Base-by-base conservation (phyloP, 1,139 yeast genomes). In the Scheffersomyces parashehatae region DNA sequence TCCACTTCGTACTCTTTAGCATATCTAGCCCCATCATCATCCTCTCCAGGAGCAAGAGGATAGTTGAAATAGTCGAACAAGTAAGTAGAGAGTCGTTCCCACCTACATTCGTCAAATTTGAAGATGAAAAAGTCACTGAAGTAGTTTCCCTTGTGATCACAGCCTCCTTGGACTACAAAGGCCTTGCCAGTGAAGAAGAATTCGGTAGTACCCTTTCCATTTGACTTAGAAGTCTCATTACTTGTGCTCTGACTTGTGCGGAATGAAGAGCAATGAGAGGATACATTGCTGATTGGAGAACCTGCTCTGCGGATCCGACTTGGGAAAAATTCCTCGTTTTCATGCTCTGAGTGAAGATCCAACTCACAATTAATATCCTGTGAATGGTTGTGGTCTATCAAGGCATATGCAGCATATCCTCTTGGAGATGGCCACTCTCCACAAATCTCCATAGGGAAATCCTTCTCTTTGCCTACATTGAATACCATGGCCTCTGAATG, bases 81-180 rank as follows among this genome's bases (percentile, higher is more conserved):
- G 48, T 59, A 73, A 0, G 77, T 70, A 6, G 55, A 51, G 33
- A 68, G 42, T 15, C 55, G 50, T 39, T 58, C 62, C 79, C 79
- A 74, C 39, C 57, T 55, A 5, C 70, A 69, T 0, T 65, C 61
- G 11, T 58, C 62, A 45, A 74, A 72, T 10, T 56, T 51, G 52
- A 68, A 73, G 13, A 68, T 33, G 45, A 58, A 68, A 40, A 73
- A 56, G 45, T 71, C 76, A 38, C 68, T 58, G 44, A 65, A 72
- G 3, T 62, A 58, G 12, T 64, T 53, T 9, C 52, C 46, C 1
- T 59, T 41, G 9, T 70, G 70, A 46, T 68, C 60, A 42, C 72
- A 65, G 2, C 79, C 79, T 3, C 79, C 79, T 33, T 73, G 79
- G 3, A 74, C 56, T 10, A 74, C 35, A 12, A 73, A 56, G 3